A percentile compares a stretch with the other conserved stretches of the same genome.
These are phyloP conservation scores for Salicornia ramosissima DNA, from an alignment of 148 eudicot species.

Conservation along the genomic window DNA sequence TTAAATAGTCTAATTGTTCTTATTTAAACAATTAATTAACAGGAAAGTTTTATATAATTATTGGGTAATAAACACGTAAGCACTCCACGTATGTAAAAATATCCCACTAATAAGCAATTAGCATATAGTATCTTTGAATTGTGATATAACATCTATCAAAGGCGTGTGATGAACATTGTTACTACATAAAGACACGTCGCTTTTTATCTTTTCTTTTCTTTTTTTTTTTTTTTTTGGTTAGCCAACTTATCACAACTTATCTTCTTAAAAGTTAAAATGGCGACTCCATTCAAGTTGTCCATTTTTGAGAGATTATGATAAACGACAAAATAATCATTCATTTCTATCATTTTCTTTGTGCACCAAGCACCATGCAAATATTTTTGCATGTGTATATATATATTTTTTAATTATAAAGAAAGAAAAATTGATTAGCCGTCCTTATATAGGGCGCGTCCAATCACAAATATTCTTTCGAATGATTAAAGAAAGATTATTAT, in stretches of 20 bases:
- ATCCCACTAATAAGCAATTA: slow-evolving; percentile 14
- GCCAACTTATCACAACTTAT: slow-evolving; percentile 28
- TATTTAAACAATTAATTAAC: background rate
- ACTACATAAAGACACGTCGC: slow-evolving; percentile 14
- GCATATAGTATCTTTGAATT: background rate
- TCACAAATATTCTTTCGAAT: too few relatives aligned
- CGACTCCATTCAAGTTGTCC: slow-evolving; percentile 21
- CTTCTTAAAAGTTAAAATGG: slow-evolving; percentile 19
- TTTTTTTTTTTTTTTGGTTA: too few relatives aligned
- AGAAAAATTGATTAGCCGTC: too few relatives aligned
- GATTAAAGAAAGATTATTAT: too few relatives aligned
- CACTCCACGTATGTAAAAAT: background rate
- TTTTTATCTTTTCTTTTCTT: too few relatives aligned
- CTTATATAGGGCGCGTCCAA: too few relatives aligned
- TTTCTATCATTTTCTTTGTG: slow-evolving; percentile 3
- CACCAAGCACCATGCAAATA: slow-evolving; percentile 3
- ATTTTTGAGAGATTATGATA: slow-evolving; percentile 7
- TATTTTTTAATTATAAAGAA: too few relatives aligned
- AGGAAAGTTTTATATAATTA: background rate
- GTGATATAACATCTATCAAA: slow-evolving; percentile 1
- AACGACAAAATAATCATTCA: background rate
- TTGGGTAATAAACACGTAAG: background rate
- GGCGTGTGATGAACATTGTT: slow-evolving; percentile 16
- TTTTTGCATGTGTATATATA: background rate
- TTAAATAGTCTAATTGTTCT: too few relatives aligned